Base-by-base conservation (phyloP, 2,329 filamentous ascomycete species). In the Pseudocercospora eumusae region DNA sequence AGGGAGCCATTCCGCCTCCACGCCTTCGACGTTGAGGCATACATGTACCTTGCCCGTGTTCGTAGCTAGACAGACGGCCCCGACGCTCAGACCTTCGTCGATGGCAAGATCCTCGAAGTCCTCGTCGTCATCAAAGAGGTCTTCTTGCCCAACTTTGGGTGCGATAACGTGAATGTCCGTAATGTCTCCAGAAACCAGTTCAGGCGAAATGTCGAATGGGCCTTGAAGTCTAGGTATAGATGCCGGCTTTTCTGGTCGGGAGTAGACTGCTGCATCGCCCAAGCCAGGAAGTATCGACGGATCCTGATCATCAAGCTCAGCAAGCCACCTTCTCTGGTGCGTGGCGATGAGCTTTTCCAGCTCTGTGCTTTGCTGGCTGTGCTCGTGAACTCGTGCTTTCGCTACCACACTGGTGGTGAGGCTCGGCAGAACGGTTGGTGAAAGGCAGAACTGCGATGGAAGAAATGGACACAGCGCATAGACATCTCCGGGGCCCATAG, bases 401-500 rank as follows among this genome's bases (percentile, higher is more conserved):
- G 90, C 87, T 25, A 96, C 87, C 61, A 96, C 90, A 8, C 90
- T 90, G 0, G 93, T 88, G 0, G 91, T 91, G 21, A 97, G 82
- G 0, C 92, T 92, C 2, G 92, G 90, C 13, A 96, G 86, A 31
- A 95, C 81, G 0, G 89, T 89, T 1, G 88, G 83, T n/a, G 77
- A 66, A 70, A 76, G 87, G 23, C 90, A 86, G 92, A 93, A 98
- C 70, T 89, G 91, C 56, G 87, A 87, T 0, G 95, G 95, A 31
- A 99, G 81, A 44, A 99, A 82, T 1, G 95, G 95, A 73, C 93
- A 97, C 8, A 99, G 80, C 1, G 93, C 93, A 73, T 99, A 99
- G 5, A 98, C 84, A 72, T 97, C 93, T 3, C 95, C 95, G 63
- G 92, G 90, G 40, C 87, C 86, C 90, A 97, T 99, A n/a, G 93